Conservation (phyloP, 1,139 yeast genomes). For the Protomyces gravidus region DNA sequence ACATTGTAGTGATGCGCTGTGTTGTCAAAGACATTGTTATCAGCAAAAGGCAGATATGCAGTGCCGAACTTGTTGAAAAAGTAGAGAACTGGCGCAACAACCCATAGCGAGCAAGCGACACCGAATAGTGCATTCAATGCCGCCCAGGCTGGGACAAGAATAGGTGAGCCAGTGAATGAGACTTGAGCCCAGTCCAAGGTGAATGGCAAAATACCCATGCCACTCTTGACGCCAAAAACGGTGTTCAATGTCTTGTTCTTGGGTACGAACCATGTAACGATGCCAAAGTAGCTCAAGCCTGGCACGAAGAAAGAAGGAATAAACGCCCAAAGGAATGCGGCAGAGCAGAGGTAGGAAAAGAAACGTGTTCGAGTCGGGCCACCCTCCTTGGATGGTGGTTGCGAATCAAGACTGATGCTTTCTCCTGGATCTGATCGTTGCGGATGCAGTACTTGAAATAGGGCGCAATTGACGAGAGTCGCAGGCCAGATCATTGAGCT, state of each 20-base stretch:
- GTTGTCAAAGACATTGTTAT: constrained; percentile 50
- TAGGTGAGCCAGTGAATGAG: constrained; percentile 58
- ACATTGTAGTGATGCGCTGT: constrained; percentile 46
- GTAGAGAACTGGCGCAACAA: constrained; percentile 49
- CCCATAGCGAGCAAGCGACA: constrained; percentile 36
- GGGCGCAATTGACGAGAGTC: constrained; percentile 30
- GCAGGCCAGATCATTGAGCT: constrained; percentile 63
- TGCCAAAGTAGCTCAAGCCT: constrained; percentile 50
- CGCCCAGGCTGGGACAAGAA: constrained; percentile 59
- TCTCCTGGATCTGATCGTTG: background rate
- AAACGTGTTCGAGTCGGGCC: constrained; percentile 35
- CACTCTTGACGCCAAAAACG: constrained; percentile 57
- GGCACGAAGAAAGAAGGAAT: constrained; percentile 53
- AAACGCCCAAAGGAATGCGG: constrained; percentile 52
- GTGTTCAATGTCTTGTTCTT: constrained; percentile 55
- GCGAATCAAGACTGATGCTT: background rate
- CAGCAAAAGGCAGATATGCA: constrained; percentile 33
- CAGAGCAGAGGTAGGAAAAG: constrained; percentile 41
- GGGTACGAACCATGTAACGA: constrained; percentile 62
- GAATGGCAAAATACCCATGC: constrained; percentile 62
- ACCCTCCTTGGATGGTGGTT: constrained; percentile 37
- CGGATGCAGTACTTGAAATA: constrained; percentile 28
- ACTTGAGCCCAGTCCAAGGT: constrained; percentile 59
- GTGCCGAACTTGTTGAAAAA: constrained; percentile 52
- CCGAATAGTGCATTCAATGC: constrained; percentile 51